Evolutionary conservation across 768 basidiomycete species (phyloP), one percentile per base, ranked within the genome.

Genomic region (Asterophora parasitica): DNA sequence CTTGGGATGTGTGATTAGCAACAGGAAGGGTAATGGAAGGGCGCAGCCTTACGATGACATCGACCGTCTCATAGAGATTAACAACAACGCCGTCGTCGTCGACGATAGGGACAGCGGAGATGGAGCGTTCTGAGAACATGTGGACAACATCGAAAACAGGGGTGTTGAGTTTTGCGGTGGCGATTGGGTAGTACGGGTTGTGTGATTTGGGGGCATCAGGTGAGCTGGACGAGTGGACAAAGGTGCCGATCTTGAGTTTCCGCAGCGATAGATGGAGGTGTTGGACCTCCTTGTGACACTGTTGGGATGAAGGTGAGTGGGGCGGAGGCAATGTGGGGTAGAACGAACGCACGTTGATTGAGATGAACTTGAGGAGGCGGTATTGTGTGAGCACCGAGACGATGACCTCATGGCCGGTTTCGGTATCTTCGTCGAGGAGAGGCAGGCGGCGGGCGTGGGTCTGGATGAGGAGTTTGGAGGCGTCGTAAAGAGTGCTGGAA

Each of bases 81-180:
- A 98, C 78, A 34, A 99, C 96, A 44, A 93, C 78, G 7, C 95
- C 95, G 7, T 92, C 79, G 49, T 88, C 81, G 58, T 99, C 91
- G 26, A 98, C 77, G 61, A 99, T 97, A 7, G 96, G 96, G 4
- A 99, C 95, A 4, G 95, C 95, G 7, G 91, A 93, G 56, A 99
- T 96, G 20, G 93, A 86, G 35, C 87, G 80, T 65, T 93, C 89
- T 0, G 92, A 95, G 65, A 98, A 98, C 87, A 95, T 92, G 61
- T 99, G 96, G 2, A 98, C 96, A 50, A 98, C 92, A 60, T 98
- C 93, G 58, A 96, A 97, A 2, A 99, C 96, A 23, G 89, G 87
- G 0, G 95, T 96, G 48, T 83, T 72, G 59, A 95, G 73, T 27
- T 83, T 93, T 9, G 95, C 95, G 0, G 93, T 96, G 4, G 90